Conservation (phyloP, 2,329 filamentous ascomycete genomes). For the Microcyclosporella mali region DNA sequence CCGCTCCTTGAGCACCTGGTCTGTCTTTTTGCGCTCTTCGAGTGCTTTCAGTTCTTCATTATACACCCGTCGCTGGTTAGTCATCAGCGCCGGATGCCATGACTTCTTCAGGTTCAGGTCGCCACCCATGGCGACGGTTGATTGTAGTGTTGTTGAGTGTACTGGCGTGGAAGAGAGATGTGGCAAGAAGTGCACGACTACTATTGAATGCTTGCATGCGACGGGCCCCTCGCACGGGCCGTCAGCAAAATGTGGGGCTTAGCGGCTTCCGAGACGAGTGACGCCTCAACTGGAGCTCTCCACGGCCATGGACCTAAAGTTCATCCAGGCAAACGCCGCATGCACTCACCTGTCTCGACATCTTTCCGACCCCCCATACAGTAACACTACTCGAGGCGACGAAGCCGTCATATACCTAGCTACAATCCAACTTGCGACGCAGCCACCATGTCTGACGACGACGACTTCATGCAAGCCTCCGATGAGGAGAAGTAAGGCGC, state of each 20-base stretch:
- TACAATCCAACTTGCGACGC: no score
- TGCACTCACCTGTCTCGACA: not conserved
- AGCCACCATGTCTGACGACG: constrained; percentile 69
- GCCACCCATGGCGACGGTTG: constrained; percentile 66
- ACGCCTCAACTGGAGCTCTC: not conserved
- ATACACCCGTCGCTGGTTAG: constrained; percentile 87
- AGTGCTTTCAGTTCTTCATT: constrained; percentile 87
- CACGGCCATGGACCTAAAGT: constrained; percentile 1
- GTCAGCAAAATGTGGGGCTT: not conserved
- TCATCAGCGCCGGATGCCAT: constrained; percentile 86
- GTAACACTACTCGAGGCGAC: not conserved
- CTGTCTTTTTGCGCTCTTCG: constrained; percentile 88
- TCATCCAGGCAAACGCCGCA: not conserved
- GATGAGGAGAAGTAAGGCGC: constrained; percentile 69
- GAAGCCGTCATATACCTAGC: constrained; percentile 3
- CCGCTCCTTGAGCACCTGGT: constrained; percentile 85
- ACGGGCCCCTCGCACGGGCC: not conserved
- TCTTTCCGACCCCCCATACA: not conserved
- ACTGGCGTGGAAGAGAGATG: not conserved
- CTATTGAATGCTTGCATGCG: no score
- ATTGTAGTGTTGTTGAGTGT: constrained; percentile 3
- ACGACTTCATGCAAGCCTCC: constrained; percentile 91
- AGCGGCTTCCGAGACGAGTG: not conserved
- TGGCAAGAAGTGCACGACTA: constrained; percentile 6
- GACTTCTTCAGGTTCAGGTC: constrained; percentile 89